Evolutionary conservation across 2,329 filamentous ascomycete species (phyloP), one percentile per base, ranked within the genome.

Genomic region (Macrophomina phaseolina): DNA sequence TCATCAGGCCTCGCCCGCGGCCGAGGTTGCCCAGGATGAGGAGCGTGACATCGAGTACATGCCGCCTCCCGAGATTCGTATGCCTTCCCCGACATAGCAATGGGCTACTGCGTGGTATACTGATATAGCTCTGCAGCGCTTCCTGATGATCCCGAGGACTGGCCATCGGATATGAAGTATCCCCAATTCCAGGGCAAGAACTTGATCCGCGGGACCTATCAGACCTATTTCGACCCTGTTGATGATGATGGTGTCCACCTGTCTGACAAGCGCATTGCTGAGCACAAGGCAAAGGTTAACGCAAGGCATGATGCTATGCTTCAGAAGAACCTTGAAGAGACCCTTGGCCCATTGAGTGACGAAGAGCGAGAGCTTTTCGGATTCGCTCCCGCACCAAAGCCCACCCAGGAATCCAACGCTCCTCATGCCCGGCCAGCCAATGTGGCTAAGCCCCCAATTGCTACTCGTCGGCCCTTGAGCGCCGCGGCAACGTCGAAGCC

Each of bases 31-130:
- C 64, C 81, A 84, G 68, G 83, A 82, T 61, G 81, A 85, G 32
- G 88, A 91, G 52, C 88, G 89, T 32, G 94, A 97, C 65, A 88
- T 94, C 68, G 95, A 98, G 82, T 97, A 97, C 77, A 93, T 93
- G 76, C 93, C 94, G 5, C 92, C 93, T 0, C 89, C 84, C 68
- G 86, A 89, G 60, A 67, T 77, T 3, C 77, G 68, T 69, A 61
- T 23, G 68, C 42, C 36, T 4, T 28, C 58, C 36, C 53, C 28
- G 14, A 36, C 14, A 38, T 18, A 32, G 48, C 4, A 40, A n/a
- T 30, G 5, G 12, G 46, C 16, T 12, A n/a, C 18, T 69, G 36
- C 28, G 16, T n/a, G 23, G 28, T 11, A 6, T 48, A 28, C 52
- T 56, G 9, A 55, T 38, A 4, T 30, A 9, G 12, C 18, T 62